Evolutionary conservation across 176 grass and related monocot genomes (phyloP), one percentile per base, ranked within the genome.

Genomic region (Aechmea fasciata): DNA sequence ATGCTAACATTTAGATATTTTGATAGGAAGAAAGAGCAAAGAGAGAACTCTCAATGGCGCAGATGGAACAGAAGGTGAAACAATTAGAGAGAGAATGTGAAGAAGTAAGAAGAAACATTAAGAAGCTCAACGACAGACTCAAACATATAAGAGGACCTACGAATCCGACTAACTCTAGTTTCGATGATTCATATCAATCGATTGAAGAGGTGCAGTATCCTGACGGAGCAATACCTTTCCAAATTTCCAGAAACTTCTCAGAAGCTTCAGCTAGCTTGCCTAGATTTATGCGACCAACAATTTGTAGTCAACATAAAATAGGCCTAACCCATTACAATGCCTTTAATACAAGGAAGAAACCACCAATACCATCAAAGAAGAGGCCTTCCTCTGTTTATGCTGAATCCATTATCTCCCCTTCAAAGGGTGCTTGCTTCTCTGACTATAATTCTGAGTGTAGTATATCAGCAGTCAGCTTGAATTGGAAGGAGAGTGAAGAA

Each of bases 211-310:
- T 85, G 77, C 83, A 80, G 53, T 71, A 41, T 41, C 33, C 73
- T 74, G 70, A 65, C 69, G 70, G 59, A 13, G 22, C 72, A 79
- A 81, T 74, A 13, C 68, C 79, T 82, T 57, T 72, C 48, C 76
- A 53, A 51, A 83, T 14, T 77, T 65, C 52, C 11, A 82, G 71
- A 50, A 83, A 80, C 69, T 74, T 47, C 13, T 69, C 52, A 67
- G 70, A 82, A 67, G 52, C 71, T 75, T 83, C 74, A n/a, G 47
- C 81, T 59, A 84, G 69, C 55, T 28, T 92, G 47, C 89, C 89
- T 47, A 90, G 89, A 57, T 97, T 92, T 77, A 97, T 97, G 93
- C 86, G 71, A 83, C 84, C 89, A 71, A 97, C 93, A 54, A 75
- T 85, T 65, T 89, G 78, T 67, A 97, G 86, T 81, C 81, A 85